Base-by-base conservation (phyloP, 768 basidiomycete species). In the Botryobasidium botryosum region DNA sequence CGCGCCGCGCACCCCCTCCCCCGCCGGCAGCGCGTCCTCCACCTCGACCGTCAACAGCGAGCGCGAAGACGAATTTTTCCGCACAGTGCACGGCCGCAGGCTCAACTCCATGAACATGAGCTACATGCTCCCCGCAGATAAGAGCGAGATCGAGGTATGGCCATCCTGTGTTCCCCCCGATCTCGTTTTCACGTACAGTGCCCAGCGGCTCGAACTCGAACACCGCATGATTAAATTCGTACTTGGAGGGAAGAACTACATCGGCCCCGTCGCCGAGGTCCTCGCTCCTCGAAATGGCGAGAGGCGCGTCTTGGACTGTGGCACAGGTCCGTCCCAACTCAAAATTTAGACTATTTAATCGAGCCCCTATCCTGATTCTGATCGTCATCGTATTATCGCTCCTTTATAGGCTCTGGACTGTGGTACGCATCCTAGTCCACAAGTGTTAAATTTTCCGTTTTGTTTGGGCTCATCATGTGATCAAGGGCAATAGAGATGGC, bases 401-500 rank as follows among this genome's bases (percentile, higher is more conserved):
- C 29, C n/a, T n/a, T n/a, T n/a, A n/a, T n/a, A n/a, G n/a, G n/a
- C n/a, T n/a, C n/a, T n/a, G n/a, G n/a, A n/a, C n/a, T n/a, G n/a
- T n/a, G n/a, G n/a, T n/a, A n/a, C n/a, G n/a, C n/a, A n/a, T n/a
- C n/a, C n/a, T n/a, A n/a, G n/a, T n/a, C n/a, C n/a, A n/a, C n/a
- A n/a, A n/a, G n/a, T n/a, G n/a, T n/a, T n/a, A n/a, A n/a, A n/a
- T n/a, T n/a, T n/a, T n/a, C n/a, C n/a, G n/a, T n/a, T n/a, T n/a
- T n/a, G n/a, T n/a, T n/a, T n/a, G n/a, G n/a, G n/a, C n/a, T n/a
- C n/a, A n/a, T n/a, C n/a, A n/a, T n/a, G n/a, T n/a, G n/a, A n/a
- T n/a, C 50, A 55, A 86, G 83, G 83, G 64, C 75, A 3, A 67
- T 77, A 59, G 78, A 83, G 51, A 78, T 86, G 75, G 79, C 77